These are phyloP conservation scores for Sporothrix dimorphospora DNA, from an alignment of 2,329 filamentous ascomycete species.

Conservation along the genomic window DNA sequence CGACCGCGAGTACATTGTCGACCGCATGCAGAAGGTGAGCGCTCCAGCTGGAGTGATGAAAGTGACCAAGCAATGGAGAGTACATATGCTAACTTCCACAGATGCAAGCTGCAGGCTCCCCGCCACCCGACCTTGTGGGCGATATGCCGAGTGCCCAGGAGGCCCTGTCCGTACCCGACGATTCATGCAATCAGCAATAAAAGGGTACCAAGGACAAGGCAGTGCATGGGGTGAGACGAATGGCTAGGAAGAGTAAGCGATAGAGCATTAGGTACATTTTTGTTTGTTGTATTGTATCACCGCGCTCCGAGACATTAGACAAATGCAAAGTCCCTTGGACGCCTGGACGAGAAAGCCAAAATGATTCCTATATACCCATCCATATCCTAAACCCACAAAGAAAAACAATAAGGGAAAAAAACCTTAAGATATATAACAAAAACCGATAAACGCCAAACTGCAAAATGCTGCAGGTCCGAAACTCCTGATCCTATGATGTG, in stretches of 20 bases:
- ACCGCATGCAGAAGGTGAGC: conserved; percentile 93
- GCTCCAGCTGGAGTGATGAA: not conserved
- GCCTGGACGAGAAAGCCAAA: not conserved
- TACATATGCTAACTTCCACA: conserved; percentile 44
- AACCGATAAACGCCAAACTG: not conserved
- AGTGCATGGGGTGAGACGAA: not conserved
- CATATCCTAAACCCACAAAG: not conserved
- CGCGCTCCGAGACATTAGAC: not conserved
- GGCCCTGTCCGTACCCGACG: conserved; percentile 62
- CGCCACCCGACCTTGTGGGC: conserved; percentile 86
- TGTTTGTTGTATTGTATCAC: not conserved
- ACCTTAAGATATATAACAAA: conserved; percentile 10
- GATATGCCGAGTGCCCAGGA: conserved; percentile 86
- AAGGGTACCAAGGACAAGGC: not conserved
- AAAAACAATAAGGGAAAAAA: conserved; percentile 1
- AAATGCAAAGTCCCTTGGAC: not conserved
- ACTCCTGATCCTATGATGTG: not conserved
- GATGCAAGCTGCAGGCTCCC: conserved; percentile 97
- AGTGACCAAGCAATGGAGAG: too few relatives aligned
- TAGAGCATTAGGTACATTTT: not conserved
- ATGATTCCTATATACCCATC: conserved; percentile 3
- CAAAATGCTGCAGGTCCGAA: not conserved
- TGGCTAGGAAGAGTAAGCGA: not conserved
- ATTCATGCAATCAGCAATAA: conserved; percentile 65
- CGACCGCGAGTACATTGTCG: conserved; percentile 90